Evolutionary conservation across 768 basidiomycete species (phyloP).

Genomic region (Kwoniella dendrophila): DNA sequence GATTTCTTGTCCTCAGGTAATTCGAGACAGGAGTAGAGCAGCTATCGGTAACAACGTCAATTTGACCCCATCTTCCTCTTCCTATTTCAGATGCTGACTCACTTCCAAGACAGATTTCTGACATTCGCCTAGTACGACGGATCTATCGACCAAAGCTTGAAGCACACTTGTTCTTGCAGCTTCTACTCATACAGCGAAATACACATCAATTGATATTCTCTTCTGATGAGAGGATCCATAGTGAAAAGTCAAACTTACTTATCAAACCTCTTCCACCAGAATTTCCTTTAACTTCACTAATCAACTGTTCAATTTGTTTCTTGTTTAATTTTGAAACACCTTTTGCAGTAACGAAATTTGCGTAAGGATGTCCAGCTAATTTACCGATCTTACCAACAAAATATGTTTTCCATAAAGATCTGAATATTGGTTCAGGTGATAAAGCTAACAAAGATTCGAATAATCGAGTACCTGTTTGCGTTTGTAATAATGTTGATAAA

Average conservation of each 20-base stretch:
- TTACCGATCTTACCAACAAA: conserved; percentile 71
- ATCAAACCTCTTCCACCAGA: conserved; percentile 65
- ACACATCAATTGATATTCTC: neutral
- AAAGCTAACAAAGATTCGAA: conserved; percentile 76
- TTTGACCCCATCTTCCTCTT: neutral
- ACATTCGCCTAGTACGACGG: conserved; percentile 60
- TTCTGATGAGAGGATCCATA: neutral
- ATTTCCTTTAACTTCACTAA: conserved; percentile 64
- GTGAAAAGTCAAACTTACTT: conserved; percentile 61
- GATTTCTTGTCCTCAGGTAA: conserved; percentile 62
- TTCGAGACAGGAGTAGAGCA: conserved; percentile 66
- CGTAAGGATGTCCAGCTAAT: conserved; percentile 82
- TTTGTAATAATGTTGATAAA: conserved; percentile 76
- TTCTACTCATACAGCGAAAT: conserved; percentile 57
- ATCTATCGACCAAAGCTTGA: conserved; percentile 72
- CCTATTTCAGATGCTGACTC: conserved; percentile 31
- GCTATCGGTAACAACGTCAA: conserved; percentile 58
- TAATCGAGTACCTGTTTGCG: conserved; percentile 84
- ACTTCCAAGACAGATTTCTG: conserved; percentile 67
- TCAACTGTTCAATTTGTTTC: conserved; percentile 63
- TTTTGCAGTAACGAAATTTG: conserved; percentile 88
- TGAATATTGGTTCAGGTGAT: conserved; percentile 67
- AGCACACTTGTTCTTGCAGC: conserved; percentile 75
- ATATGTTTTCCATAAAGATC: conserved; percentile 73
- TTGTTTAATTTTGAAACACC: conserved; percentile 68